Evolutionary conservation across 2,329 filamentous ascomycete genomes (phyloP).

Genomic region (Trichoderma koningii): DNA sequence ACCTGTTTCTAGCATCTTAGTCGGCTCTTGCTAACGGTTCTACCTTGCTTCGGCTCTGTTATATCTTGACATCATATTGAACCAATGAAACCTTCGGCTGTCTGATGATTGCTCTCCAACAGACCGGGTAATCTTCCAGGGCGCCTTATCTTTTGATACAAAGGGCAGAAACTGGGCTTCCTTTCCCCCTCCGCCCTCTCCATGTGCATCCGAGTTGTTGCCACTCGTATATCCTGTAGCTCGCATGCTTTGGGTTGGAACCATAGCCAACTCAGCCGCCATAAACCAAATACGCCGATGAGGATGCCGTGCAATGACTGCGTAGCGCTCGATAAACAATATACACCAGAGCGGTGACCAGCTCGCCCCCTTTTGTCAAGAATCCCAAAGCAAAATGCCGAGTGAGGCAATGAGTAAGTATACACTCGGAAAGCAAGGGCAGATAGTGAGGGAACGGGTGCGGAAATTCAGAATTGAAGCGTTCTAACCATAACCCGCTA

Average conservation of each 20-base stretch:
- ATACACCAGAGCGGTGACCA: no score
- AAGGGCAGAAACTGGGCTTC: neutral
- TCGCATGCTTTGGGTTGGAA: neutral
- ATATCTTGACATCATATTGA: conserved; percentile 9
- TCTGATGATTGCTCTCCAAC: neutral
- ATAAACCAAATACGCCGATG: neutral
- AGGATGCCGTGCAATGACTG: neutral
- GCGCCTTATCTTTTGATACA: neutral
- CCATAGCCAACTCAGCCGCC: neutral
- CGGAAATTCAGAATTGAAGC: conserved; percentile 17
- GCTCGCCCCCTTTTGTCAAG: neutral
- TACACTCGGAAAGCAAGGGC: neutral
- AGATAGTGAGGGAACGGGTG: neutral
- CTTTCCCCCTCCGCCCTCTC: neutral
- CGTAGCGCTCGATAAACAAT: neutral
- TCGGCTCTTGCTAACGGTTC: no score
- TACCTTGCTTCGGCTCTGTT: neutral
- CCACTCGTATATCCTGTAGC: neutral
- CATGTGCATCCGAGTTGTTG: neutral
- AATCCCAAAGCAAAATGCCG: neutral
- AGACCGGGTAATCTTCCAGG: conserved; percentile 3
- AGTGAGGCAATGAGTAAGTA: neutral
- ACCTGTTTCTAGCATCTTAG: no score
- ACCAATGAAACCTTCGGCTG: neutral
- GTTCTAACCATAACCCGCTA: conserved; percentile 25